Base-by-base conservation (phyloP, 805 yeast species). In the Clavispora asparagi region DNA sequence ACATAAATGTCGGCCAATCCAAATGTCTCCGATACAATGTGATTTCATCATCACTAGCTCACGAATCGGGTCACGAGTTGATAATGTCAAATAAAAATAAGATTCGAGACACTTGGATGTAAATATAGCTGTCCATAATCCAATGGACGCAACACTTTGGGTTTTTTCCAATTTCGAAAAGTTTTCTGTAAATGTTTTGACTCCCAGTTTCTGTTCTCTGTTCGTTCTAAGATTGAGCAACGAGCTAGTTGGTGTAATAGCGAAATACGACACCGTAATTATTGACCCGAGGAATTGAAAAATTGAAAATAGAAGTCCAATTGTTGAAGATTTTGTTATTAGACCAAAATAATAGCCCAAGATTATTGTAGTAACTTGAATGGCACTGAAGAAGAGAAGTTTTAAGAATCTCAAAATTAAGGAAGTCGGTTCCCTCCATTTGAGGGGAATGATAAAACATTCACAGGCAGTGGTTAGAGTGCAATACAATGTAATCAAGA, bases 51-150 rank as follows among this genome's bases (percentile, higher is more conserved):
- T 65, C 27, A 81, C 76, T 41, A 87, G 68, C 50, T 85, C 92
- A 45, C 91, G 67, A 3, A 87, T 71, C 0, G 95, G 90, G 52
- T 84, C 94, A 47, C 94, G 84, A 52, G 94, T 65, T 7, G 97
- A 87, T 62, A 89, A 74, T 52, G 86, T 82, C 79, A 94, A 77
- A 73, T 91, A 94, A 80, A 76, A 87, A 71, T 94, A 95, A 39
- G 99, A 94, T 75, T 94, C 99, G 41, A 77, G 54, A 53, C 80
- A 83, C 58, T 87, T 87, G 3, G 87, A 81, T 7, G 73, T 52
- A 53, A 86, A 85, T 0, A 87, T 84, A 1, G 79, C 75, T 17
- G 77, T 35, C 90, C 95, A 85, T 47, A 87, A 64, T 0, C 85
- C 83, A 59, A 77, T 74, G 0, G 95, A 87, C 3, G 88, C 78